A percentile compares a stretch with the other conserved stretches of the same genome.
phyloP scores from a whole-genome alignment of 176 grass and related monocot genomes.

The Panicum miliaceum region DNA sequence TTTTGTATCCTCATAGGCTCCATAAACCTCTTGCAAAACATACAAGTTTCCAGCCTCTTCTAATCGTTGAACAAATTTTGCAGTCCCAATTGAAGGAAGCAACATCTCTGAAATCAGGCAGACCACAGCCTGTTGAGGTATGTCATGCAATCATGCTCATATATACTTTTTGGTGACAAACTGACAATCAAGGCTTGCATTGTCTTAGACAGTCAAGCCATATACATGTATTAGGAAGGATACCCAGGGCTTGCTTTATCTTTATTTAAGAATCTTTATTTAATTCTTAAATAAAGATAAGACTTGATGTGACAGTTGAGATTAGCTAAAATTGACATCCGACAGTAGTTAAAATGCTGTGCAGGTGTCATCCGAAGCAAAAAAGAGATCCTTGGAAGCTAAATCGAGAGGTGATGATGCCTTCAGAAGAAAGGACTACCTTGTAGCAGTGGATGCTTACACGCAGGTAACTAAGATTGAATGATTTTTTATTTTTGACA shows the following conservation, averaged over 20 bases:
- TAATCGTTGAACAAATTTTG: constrained; percentile 23
- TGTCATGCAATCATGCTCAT: background rate
- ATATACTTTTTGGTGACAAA: background rate
- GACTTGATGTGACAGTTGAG: background rate
- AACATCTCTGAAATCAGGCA: constrained; percentile 26
- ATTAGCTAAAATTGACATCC: background rate
- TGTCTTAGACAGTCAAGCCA: background rate
- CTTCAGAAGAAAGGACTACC: constrained; percentile 83
- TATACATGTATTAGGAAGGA: background rate
- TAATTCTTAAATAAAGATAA: constrained; percentile 1
- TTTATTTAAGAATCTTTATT: too few relatives aligned
- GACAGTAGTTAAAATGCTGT: background rate
- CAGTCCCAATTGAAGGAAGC: constrained; percentile 55
- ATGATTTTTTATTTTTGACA: background rate
- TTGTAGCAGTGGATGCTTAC: constrained; percentile 80
- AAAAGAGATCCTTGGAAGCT: constrained; percentile 77
- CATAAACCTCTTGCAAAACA: background rate
- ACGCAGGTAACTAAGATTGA: constrained; percentile 64
- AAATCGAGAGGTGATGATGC: constrained; percentile 89
- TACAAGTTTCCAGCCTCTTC: background rate
- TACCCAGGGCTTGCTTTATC: background rate
- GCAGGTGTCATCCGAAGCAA: constrained; percentile 80
- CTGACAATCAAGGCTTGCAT: background rate
- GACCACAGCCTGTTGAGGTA: constrained; percentile 63
- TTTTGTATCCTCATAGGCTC: background rate